Evolutionary conservation across 495 filamentous ascomycete species (phyloP), one percentile per base, ranked within the genome.

Genomic region (Neurospora discreta): DNA sequence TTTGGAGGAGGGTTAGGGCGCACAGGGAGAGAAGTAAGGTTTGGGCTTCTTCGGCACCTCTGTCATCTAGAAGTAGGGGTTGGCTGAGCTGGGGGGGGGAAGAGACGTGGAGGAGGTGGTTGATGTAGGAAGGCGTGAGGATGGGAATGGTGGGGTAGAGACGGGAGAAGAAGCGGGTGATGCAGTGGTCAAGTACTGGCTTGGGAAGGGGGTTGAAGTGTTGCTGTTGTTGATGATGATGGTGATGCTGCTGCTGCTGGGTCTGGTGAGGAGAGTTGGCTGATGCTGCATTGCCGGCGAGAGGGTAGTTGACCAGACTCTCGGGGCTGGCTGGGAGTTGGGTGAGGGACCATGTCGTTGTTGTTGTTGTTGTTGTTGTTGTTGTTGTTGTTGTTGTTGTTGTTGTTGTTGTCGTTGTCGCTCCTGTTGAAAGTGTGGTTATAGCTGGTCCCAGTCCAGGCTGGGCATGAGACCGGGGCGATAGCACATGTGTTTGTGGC

Each of bases 121-220:
- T 68, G 70, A 78, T 71, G 74, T 82, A 78, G 69, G 76, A 73
- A 13, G 73, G 74, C 2, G 75, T 80, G 10, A 84, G 52, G 20
- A 84, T 77, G 15, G 81, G 81, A 72, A 84, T 83, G 1, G 82
- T 84, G 33, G 81, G 82, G 38, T 78, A 77, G 33, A 84, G 81
- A 42, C 77, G 73, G 71, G 82, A 80, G 43, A 81, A 80, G 73
- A 84, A 84, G 33, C 81, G 80, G 13, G 74, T 72, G 39, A 79
- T 74, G 69, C 82, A 84, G 71, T 77, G 75, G 68, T 79, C 76
- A 44, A 77, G 30, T 5, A 80, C 73, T 0, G 68, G 39, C 18
- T 71, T 43, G 5, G 79, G 76, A 2, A 75, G 74, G 8, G 74
- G 42, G 15, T 69, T 72, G 8, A 10, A 41, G 38, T 70, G 33